These are phyloP conservation scores for Stenogyne calaminthoides DNA, from an alignment of 305 asterid genomes.

Conservation along the genomic window DNA sequence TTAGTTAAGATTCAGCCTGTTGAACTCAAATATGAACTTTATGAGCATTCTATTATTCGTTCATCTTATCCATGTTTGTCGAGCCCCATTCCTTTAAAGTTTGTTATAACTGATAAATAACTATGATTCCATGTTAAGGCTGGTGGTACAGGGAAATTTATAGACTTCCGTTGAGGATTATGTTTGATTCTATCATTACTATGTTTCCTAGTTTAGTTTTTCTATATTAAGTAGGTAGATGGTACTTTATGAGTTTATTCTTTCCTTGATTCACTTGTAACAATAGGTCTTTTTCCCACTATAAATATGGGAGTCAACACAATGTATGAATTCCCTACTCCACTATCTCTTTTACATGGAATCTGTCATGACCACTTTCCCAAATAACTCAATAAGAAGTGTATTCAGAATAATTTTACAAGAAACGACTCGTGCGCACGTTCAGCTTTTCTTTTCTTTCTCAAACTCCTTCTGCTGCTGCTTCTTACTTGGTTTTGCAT, in stretches of 20 bases:
- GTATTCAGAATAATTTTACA: too few relatives aligned
- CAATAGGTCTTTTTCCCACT: background rate
- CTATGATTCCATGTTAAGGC: background rate
- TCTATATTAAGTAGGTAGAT: background rate
- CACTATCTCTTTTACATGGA: background rate
- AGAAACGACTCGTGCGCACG: too few relatives aligned
- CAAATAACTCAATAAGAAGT: too few relatives aligned
- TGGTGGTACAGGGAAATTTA: background rate
- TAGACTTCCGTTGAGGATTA: background rate
- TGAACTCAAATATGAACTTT: background rate
- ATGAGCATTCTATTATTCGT: constrained; percentile 8
- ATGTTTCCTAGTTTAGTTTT: background rate
- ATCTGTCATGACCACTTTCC: too few relatives aligned
- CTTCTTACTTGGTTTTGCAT: too few relatives aligned
- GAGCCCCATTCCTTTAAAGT: background rate
- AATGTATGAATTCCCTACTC: background rate
- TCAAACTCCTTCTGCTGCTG: too few relatives aligned
- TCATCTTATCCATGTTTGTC: constrained; percentile 2
- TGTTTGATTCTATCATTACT: background rate
- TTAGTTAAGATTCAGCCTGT: background rate
- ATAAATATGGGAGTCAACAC: background rate
- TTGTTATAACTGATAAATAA: background rate
- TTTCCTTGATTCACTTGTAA: background rate
- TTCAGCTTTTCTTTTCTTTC: too few relatives aligned
- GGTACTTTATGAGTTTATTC: background rate